Base-by-base conservation (phyloP, 805 yeast species). In the Maudiozyma serrabonitensis region DNA sequence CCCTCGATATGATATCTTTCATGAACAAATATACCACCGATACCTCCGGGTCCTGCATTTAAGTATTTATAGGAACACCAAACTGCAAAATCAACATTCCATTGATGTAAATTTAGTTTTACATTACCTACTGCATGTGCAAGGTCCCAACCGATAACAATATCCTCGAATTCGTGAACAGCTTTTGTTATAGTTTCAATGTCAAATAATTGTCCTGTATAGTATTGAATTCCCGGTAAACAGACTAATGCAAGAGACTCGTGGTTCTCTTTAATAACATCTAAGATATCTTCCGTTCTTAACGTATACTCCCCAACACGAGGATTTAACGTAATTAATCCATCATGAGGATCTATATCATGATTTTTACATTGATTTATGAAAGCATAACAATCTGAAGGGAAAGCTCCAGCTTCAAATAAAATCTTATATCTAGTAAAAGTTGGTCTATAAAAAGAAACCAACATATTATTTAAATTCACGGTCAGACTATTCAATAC, bases 81-180 rank as follows among this genome's bases (percentile, higher is more conserved):
- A 18, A 80, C 87, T 1, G 97, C 98, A 70, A 90, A 89, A 66
- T 90, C 98, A 4, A 87, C 93, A 50, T 75, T 70, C 96, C 96
- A 90, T 45, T 86, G 87, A 63, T 90, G 97, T 47, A 90, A 69
- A 45, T 75, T 58, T 47, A 91, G 66, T 7, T 80, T 81, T 2
- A 87, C 90, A 64, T 91, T 91, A 2, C 97, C 98, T 1, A 75
- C 91, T 1, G 95, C 96, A 64, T 90, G 98, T 1, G 98, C 98
- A 56, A 90, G 72, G 65, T 90, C 98, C 96, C 96, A 90, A 1
- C 96, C 97, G 28, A 82, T 85, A 1, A 76, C 69, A 35, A 85
- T 74, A 25, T 69, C 76, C 50, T 53, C 54, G 59, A 50, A 62
- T 19, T 60, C 56, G 50, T 86, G 82, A 5, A 84, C 89, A 44